Evolutionary conservation across 495 filamentous ascomycete genomes (phyloP).

Genomic region (Neurospora africana): DNA sequence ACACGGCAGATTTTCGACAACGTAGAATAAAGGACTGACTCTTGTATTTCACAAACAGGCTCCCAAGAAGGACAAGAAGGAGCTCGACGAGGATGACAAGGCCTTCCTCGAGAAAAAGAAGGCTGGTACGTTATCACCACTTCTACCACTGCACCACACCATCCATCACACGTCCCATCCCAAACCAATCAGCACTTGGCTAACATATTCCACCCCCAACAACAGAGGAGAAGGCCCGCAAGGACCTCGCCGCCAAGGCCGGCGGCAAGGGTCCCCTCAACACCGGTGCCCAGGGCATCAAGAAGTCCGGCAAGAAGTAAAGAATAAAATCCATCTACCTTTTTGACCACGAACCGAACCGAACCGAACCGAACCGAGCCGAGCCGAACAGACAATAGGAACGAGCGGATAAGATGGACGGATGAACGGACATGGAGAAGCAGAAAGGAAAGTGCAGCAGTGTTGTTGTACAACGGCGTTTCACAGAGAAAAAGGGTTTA

Average conservation of each 20-base stretch:
- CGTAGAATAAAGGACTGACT: background rate
- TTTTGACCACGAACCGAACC: background rate
- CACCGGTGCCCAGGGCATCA: constrained; percentile 72
- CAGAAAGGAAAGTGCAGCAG: background rate
- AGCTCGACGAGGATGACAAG: constrained; percentile 65
- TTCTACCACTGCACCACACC: background rate
- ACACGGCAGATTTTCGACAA: background rate
- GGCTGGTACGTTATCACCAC: constrained; percentile 40
- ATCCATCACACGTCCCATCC: background rate
- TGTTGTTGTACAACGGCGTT: background rate
- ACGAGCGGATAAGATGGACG: background rate
- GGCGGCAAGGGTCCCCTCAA: constrained; percentile 50
- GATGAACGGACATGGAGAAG: background rate
- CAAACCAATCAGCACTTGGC: background rate
- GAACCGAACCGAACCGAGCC: background rate
- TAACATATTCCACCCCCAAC: constrained; percentile 2
- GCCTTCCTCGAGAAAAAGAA: constrained; percentile 65
- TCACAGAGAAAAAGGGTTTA: background rate
- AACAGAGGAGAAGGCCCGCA: constrained; percentile 66
- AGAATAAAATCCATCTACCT: background rate
- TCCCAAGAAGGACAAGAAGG: constrained; percentile 66
- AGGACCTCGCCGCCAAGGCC: constrained; percentile 57
- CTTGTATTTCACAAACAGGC: constrained; percentile 15
- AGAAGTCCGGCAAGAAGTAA: constrained; percentile 87
- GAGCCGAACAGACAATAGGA: background rate